phyloP scores from a whole-genome alignment of 2,329 filamentous ascomycete genomes.

The Bipolaris oryzae region DNA sequence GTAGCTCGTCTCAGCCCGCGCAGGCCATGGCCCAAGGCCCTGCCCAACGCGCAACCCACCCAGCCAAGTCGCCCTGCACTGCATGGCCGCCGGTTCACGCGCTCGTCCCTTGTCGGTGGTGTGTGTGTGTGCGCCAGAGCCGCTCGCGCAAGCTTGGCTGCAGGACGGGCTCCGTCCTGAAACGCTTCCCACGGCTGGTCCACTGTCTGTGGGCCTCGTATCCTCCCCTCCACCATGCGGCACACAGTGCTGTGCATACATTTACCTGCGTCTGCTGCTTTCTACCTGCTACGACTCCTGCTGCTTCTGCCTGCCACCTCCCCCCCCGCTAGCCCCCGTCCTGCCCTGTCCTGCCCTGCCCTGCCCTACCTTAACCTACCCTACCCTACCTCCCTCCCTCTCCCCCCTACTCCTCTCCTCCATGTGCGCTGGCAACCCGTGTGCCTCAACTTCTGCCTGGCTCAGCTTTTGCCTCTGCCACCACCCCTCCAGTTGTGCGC shows the following conservation, averaged over 20 bases:
- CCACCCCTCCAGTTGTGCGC: background rate
- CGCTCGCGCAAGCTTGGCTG: conserved; percentile 23
- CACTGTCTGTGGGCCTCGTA: conserved; percentile 3
- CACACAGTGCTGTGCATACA: conserved; percentile 8
- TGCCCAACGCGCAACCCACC: background rate
- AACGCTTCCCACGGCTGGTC: conserved; percentile 19
- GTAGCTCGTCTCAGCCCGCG: background rate
- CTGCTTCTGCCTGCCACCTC: background rate
- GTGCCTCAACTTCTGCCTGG: background rate
- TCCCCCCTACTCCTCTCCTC: too few relatives aligned
- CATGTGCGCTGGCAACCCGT: background rate
- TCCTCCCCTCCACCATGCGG: conserved; percentile 1
- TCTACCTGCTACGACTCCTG: conserved; percentile 5
- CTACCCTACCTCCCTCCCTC: too few relatives aligned
- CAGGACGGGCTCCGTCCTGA: conserved; percentile 21
- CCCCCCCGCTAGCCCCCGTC: conserved; percentile 4
- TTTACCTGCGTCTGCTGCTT: conserved; percentile 1
- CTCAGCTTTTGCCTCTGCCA: background rate
- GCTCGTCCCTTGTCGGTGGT: background rate
- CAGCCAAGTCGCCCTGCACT: background rate
- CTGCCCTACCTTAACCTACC: too few relatives aligned
- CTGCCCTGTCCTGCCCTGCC: background rate
- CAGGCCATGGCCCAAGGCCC: background rate
- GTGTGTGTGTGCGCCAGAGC: conserved; percentile 8
- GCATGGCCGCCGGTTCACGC: conserved; percentile 6